Evolutionary conservation across 192 early-diverging fungal species (phyloP).

Genomic region (Gonapodya prolifera): DNA sequence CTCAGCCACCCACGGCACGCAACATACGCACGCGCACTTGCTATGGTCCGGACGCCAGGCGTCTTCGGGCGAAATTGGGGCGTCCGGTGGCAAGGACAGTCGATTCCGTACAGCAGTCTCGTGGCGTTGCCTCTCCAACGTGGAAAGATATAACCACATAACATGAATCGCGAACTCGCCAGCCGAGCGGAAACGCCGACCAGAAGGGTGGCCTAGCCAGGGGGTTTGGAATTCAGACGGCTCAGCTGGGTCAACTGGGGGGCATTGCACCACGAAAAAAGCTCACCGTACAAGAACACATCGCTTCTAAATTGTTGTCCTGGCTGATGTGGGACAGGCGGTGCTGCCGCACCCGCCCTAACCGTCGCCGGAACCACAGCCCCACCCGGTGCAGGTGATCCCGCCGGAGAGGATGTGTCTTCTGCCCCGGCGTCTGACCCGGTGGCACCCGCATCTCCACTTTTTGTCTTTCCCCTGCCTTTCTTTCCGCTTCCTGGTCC

Average conservation of each 20-base stretch:
- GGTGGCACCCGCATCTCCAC: neutral
- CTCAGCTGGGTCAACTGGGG: no score
- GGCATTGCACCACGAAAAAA: no score
- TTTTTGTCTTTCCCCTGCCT: neutral
- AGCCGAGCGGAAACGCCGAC: neutral
- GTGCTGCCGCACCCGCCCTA: neutral
- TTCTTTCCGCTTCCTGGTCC: neutral
- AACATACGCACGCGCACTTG: neutral
- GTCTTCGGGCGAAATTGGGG: neutral
- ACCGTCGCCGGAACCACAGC: neutral
- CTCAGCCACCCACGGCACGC: neutral
- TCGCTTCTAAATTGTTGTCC: neutral
- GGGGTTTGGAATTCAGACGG: no score
- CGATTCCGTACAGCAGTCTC: neutral
- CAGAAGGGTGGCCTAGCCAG: constrained; percentile 1
- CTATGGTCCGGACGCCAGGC: neutral
- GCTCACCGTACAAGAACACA: neutral
- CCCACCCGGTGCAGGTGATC: neutral
- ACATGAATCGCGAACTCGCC: neutral
- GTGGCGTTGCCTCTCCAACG: neutral
- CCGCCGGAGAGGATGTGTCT: no score
- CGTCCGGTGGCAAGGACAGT: neutral
- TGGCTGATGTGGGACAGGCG: neutral
- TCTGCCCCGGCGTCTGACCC: no score
- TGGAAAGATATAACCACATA: neutral